Base-by-base conservation (phyloP, 2,329 filamentous ascomycete genomes). In the Chaetomiaceae sp. region DNA sequence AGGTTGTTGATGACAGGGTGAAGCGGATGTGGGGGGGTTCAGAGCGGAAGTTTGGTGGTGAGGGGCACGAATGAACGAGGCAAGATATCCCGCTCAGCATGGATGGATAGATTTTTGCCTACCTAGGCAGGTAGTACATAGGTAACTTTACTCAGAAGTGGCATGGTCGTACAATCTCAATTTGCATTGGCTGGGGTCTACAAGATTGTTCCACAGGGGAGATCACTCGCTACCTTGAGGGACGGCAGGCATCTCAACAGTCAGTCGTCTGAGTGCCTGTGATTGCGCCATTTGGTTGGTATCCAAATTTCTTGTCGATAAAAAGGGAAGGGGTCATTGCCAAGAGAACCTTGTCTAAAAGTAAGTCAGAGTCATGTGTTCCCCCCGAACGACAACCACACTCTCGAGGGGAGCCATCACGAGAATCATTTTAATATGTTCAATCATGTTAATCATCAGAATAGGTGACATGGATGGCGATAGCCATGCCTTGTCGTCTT, bases 291-390 rank as follows among this genome's bases (percentile, higher is more conserved):
- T 54, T 30, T n/a, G 3, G 5, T 18, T 27, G n/a, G n/a, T n/a
- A n/a, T n/a, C n/a, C n/a, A n/a, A n/a, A n/a, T n/a, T n/a, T 21
- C 25, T 84, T 51, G 38, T 51, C 41, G 48, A 51, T 38, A 44
- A 44, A 9, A 4, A 4, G 14, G 21, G 29, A n/a, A 21, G 40
- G n/a, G 23, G 30, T 37, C 20, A 20, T 25, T 16, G 13, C 21
- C 14, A 8, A 27, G 6, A 23, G n/a, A n/a, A n/a, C n/a, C n/a
- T n/a, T n/a, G n/a, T n/a, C n/a, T n/a, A n/a, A n/a, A n/a, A n/a
- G 36, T 40, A 33, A 45, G 42, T 45, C 29, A n/a, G 9, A 13
- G 25, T 38, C 46, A 49, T 37, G 46, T 49, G 46, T 10, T n/a
- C 18, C 18, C 46, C 44, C 46, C 42, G 9, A 33, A 5, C 46